Evolutionary conservation across 208 protist genomes (phyloP), one percentile per base, ranked within the genome.

Genomic region (Tetramitus jugosus): DNA sequence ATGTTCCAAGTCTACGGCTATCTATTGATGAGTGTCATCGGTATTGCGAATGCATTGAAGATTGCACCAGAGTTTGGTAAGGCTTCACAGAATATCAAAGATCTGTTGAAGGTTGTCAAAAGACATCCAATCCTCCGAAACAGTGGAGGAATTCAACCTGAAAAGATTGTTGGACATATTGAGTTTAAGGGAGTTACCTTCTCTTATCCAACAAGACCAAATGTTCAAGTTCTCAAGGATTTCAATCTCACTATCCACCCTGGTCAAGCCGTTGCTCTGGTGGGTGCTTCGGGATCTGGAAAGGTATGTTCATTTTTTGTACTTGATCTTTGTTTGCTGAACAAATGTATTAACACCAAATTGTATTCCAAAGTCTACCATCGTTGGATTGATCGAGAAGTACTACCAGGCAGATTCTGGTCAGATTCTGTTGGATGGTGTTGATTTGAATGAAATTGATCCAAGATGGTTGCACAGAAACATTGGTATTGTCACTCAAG

Each of bases 361-460:
- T 53, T 17, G 39, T 46, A 37, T 29, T 33, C 39, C 39, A 23
- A 69, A 69, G 31, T 69, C 64, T 13, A 69, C 64, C 6, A 23
- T 69, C 7, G 26, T 69, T 69, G 33, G 39, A 33, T 26, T 69
- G 17, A 17, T 69, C 7, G 81, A 84, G 40, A 81, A 86, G 14
- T 68, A 91, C 10, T 39, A 81, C 62, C 80, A 91, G 56, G 79
- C 76, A 52, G 72, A 82, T 46, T 91, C 86, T 85, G 81, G 89
- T 39, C 2, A 17, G 8, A n/a, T 69, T 29, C 33, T 33, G 8
- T 45, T 69, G 4, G 64, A 69, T 26, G 39, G 39, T 46, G 37
- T 46, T 17, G 64, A 69, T 29, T 14, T 69, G 3, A 42, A n/a
- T 31, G 64, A 69, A 31, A 3, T 69, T 2, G 64, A 69, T 69